Evolutionary conservation across 164 flowering plant genomes (phyloP).

Genomic region (Stephania japonica): DNA sequence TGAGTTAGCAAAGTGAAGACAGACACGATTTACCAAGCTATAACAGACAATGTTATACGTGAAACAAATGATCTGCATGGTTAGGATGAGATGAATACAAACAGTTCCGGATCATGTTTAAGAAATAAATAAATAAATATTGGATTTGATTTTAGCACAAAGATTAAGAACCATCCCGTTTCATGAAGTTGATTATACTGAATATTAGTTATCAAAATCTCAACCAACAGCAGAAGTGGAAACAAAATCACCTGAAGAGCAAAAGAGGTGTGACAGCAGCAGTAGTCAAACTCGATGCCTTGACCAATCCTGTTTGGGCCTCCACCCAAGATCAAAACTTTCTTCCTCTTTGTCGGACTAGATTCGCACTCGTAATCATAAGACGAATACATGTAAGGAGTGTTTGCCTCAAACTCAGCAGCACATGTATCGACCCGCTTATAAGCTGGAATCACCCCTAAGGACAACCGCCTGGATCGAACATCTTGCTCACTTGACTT

Average conservation of each 20-base stretch:
- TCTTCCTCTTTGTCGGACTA: slow-evolving; percentile 70
- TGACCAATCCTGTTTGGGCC: slow-evolving; percentile 99
- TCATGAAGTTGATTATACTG: no score
- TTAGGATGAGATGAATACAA: no score
- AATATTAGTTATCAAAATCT: not conserved
- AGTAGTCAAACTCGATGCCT: slow-evolving; percentile 97
- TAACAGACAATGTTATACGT: no score
- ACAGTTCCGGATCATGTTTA: no score
- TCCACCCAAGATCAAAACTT: slow-evolving; percentile 93
- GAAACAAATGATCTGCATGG: no score
- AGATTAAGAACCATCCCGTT: no score
- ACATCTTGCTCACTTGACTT: slow-evolving; percentile 72
- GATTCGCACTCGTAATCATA: slow-evolving; percentile 95
- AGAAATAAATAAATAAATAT: no score
- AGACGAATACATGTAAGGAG: slow-evolving; percentile 96
- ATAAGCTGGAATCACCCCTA: slow-evolving; percentile 76
- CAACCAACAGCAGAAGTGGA: not conserved
- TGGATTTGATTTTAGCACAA: no score
- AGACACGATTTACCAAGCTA: no score
- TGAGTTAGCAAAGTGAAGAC: no score
- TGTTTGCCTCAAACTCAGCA: slow-evolving; percentile 98
- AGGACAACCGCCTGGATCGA: slow-evolving; percentile 52
- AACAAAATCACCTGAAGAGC: slow-evolving; percentile 74
- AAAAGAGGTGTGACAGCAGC: slow-evolving; percentile 97
- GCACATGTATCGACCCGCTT: slow-evolving; percentile 98